Conservation (phyloP, 2,329 filamentous ascomycete genomes). For the Metarhizium robertsii region DNA sequence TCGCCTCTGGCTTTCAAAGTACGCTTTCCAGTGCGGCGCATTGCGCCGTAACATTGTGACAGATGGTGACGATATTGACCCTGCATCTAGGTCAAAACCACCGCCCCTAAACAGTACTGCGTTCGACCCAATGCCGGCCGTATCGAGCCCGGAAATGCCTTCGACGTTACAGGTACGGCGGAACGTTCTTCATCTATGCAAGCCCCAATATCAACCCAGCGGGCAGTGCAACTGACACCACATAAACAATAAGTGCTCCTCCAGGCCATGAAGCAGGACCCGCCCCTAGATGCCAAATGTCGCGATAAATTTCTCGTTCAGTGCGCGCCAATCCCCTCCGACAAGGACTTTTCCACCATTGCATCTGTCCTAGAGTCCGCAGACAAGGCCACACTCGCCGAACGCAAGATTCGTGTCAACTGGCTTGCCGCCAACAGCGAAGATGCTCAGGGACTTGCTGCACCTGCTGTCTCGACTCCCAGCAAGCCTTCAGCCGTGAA, state of each 20-base stretch:
- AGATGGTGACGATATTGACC: neutral
- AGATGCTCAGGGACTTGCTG: constrained; percentile 13
- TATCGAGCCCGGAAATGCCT: constrained; percentile 80
- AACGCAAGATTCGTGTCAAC: constrained; percentile 90
- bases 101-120: constrained; percentile 98
- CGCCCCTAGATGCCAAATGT: constrained; percentile 76
- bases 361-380: constrained; percentile 73
- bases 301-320: constrained; percentile 97
- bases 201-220: neutral
- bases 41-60: neutral
- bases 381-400: constrained; percentile 70
- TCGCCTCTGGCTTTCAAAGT: constrained; percentile 63
- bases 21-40: constrained; percentile 18
- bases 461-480: constrained; percentile 26
- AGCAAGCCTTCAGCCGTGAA: constrained; percentile 29
- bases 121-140: constrained; percentile 94
- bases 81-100: constrained; percentile 79
- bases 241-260: constrained; percentile 59
- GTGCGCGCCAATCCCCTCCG: constrained; percentile 71
- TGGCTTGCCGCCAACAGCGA: constrained; percentile 61
- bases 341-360: constrained; percentile 77
- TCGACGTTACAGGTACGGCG: constrained; percentile 79
- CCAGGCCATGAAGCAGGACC: constrained; percentile 96
- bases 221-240: constrained; percentile 10
- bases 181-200: neutral